Conservation (phyloP, 768 basidiomycete genomes). For the Cystofilobasidium capitatum region DNA sequence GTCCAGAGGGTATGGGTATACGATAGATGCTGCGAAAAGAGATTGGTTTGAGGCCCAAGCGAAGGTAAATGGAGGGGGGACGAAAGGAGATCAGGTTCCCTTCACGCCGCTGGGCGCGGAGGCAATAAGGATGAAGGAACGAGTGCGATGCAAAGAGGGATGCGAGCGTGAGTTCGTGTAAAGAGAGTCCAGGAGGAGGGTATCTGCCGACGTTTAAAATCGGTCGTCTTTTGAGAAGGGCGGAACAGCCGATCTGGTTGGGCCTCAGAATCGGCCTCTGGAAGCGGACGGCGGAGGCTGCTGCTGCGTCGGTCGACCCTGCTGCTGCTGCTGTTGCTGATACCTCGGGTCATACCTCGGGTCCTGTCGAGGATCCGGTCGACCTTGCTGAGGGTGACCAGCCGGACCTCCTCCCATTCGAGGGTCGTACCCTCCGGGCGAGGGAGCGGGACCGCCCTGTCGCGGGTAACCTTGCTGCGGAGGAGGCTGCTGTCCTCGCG, state of each 20-base stretch:
- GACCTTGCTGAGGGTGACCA: neutral
- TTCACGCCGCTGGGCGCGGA: too few relatives aligned
- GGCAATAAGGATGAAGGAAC: too few relatives aligned
- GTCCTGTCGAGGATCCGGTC: neutral
- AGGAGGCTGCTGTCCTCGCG: neutral
- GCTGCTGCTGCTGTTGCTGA: conserved; percentile 4
- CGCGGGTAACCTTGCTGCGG: conserved; percentile 8
- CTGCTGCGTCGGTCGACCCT: conserved; percentile 6
- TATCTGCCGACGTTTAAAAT: neutral
- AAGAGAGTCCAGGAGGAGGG: conserved; percentile 11
- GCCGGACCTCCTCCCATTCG: neutral
- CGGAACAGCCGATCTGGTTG: neutral
- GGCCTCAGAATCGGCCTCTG: conserved; percentile 10
- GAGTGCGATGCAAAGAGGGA: too few relatives aligned
- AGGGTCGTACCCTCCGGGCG: neutral
- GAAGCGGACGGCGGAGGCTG: neutral
- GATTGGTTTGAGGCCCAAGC: too few relatives aligned
- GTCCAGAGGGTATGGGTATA: too few relatives aligned
- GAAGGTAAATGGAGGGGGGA: too few relatives aligned
- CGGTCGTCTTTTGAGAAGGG: conserved; percentile 20
- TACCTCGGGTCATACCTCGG: conserved; percentile 6
- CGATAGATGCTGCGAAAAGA: too few relatives aligned
- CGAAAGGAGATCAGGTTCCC: too few relatives aligned
- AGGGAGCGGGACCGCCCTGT: neutral
- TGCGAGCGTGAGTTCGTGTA: too few relatives aligned